Conservation (phyloP, 164 flowering plant genomes). For the Stephania yunnanensis region DNA sequence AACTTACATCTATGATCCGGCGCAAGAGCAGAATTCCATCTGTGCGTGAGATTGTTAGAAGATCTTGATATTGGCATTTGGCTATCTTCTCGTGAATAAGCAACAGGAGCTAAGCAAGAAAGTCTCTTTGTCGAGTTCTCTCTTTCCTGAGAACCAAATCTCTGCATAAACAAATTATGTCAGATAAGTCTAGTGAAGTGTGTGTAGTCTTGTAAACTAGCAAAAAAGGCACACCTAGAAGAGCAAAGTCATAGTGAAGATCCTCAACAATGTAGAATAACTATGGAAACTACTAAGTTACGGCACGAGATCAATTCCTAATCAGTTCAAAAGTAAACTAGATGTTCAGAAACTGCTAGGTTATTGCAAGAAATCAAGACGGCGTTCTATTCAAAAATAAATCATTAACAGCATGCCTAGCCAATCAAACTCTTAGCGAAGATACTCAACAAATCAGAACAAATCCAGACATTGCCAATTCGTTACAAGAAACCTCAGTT, state of each 20-base stretch:
- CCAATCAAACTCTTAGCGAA: not conserved
- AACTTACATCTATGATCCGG: constrained; percentile 56
- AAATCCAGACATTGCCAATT: too few species aligned
- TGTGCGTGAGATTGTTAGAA: constrained; percentile 47
- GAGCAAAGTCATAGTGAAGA: not conserved
- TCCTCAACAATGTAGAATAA: too few species aligned
- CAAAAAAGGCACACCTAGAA: not conserved
- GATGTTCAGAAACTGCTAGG: too few species aligned
- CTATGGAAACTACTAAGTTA: too few species aligned
- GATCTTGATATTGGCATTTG: constrained; percentile 60
- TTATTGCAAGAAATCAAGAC: too few species aligned
- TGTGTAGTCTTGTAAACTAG: not conserved
- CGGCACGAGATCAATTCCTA: too few species aligned
- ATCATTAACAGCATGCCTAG: too few species aligned
- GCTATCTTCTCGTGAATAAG: constrained; percentile 53
- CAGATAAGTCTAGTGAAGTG: not conserved
- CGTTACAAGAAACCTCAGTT: too few species aligned
- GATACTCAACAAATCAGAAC: too few species aligned
- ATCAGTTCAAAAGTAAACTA: too few species aligned
- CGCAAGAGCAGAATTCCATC: constrained; percentile 54
- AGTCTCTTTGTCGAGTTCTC: constrained; percentile 54
- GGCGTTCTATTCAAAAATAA: too few species aligned
- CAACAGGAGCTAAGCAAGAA: constrained; percentile 42
- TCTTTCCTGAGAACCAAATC: constrained; percentile 78
- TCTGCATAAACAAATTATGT: constrained; percentile 37